Evolutionary conservation across 2,329 filamentous ascomycete species (phyloP).

Genomic region (Paecilomyces niveus): DNA sequence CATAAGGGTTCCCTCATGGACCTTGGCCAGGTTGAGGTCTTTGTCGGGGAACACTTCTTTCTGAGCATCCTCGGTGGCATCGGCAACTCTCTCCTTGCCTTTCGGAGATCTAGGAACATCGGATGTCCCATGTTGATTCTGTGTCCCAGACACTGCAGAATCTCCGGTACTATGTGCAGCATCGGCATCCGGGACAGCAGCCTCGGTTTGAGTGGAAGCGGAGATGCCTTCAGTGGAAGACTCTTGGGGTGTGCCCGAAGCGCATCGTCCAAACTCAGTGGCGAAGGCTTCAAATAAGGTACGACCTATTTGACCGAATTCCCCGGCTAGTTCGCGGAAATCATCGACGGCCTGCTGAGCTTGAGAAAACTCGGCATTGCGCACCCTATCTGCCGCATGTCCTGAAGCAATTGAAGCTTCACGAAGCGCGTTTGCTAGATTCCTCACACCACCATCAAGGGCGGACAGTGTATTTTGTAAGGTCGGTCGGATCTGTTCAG

Average conservation of each 20-base stretch:
- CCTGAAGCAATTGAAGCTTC: conserved; percentile 28
- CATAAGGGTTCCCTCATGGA: neutral
- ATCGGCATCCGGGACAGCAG: neutral
- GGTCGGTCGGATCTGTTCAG: conserved; percentile 27
- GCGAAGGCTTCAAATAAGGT: conserved; percentile 32
- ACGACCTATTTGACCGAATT: conserved; percentile 32
- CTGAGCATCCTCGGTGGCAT: neutral
- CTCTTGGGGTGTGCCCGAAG: conserved; percentile 5
- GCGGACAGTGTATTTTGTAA: conserved; percentile 28
- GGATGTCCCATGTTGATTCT: neutral
- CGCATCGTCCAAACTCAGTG: conserved; percentile 21
- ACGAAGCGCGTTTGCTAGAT: conserved; percentile 28
- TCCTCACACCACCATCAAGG: conserved; percentile 31
- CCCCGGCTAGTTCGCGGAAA: conserved; percentile 33
- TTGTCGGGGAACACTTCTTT: neutral
- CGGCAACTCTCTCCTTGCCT: neutral
- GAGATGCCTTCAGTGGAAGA: conserved; percentile 1
- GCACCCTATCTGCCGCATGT: conserved; percentile 28
- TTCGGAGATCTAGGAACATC: neutral
- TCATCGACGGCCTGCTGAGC: conserved; percentile 30
- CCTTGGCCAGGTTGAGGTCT: neutral
- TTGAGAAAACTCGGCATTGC: conserved; percentile 27
- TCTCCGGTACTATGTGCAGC: neutral
- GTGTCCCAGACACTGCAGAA: neutral
- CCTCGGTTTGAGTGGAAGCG: neutral